Evolutionary conservation across 495 filamentous ascomycete species (phyloP), one percentile per base, ranked within the genome.

Genomic region (Acidiella bohemica): DNA sequence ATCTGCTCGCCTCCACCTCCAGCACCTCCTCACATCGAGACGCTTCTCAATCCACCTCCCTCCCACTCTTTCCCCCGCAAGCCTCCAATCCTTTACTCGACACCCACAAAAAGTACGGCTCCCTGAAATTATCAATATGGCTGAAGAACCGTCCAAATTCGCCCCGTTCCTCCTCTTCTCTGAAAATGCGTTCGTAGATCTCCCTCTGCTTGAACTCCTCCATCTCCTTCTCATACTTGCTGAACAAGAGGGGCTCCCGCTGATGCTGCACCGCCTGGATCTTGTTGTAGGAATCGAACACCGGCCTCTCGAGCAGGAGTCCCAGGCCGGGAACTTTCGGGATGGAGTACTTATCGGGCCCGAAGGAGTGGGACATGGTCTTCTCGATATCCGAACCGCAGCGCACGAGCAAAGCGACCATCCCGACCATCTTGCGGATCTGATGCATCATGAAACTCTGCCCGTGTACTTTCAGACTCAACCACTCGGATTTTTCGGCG

Each of bases 401-500:
- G 29, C 90, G 75, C 2, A 87, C 77, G 4, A 85, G 65, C 40
- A 97, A 71, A 7, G 84, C 69, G 26, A 76, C 81, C 84, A 96
- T 86, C 45, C 79, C 82, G 12, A 97, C 81, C 90, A 97, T 97
- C 61, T 94, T 95, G 44, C 90, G 80, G 59, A 97, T 97, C 60
- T 97, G 90, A 58, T 97, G 90, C 90, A 97, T 97, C 90, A 97
- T 97, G 69, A 97, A 97, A 43, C 78, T 85, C 61, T 97, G 90
- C 0, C 90, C 90, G 59, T 96, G 92, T 13, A 97, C 84, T 50
- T 92, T 93, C 39, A 96, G 66, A 19, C 81, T 88, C 6, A 97
- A 70, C 90, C 90, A 97, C 61, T 97, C 78, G 12, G 83, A 93
- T 56, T 84, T 80, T 48, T 85, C 53, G n/a, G n/a, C n/a, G 5